Evolutionary conservation across 768 basidiomycete species (phyloP), one percentile per base, ranked within the genome.

Genomic region (Collybia sp.): DNA sequence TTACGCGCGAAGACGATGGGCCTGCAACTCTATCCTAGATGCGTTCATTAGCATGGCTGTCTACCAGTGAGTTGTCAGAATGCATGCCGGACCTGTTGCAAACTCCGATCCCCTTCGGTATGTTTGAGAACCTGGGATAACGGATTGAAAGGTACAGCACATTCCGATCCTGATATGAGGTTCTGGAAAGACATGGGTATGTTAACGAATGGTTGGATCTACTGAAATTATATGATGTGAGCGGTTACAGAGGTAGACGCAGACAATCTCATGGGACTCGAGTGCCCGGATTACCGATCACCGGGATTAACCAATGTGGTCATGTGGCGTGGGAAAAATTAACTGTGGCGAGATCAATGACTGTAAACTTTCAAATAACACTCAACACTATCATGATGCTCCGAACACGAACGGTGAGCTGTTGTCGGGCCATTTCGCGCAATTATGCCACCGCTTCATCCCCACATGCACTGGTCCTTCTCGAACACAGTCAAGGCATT

Each of bases 41-140:
- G 48, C 32, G 39, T 45, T 13, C 30, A 33, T 46, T 12, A 43
- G 39, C 52, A 33, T 43, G 42, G 41, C 52, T 18, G 43, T 47
- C 30, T 25, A 8, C 8, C 8, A 8, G 25, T 25, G 25, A 45
- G 32, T 32, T 38, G 30, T 40, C 33, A 20, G 19, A 34, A 40
- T 12, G 42, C 15, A 39, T 32, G 32, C 64, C 76, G 48, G 54
- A 89, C 92, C 70, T 89, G 83, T 58, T 94, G 92, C 20, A 95
- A 62, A 62, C 89, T 93, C 45, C 86, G 81, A 67, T 96, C 93
- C 1, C 81, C 83, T 47, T 93, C 90, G 8, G 90, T 81, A 58
- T 95, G 88, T 62, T 96, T 95, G 43, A 93, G 73, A 18, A 97
- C 85, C 55, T 91, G 86, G 2, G 88, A 82, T 18, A 98, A 72